phyloP scores from a whole-genome alignment of 352 stramenopile species.

The Phytopythium helicoides region DNA sequence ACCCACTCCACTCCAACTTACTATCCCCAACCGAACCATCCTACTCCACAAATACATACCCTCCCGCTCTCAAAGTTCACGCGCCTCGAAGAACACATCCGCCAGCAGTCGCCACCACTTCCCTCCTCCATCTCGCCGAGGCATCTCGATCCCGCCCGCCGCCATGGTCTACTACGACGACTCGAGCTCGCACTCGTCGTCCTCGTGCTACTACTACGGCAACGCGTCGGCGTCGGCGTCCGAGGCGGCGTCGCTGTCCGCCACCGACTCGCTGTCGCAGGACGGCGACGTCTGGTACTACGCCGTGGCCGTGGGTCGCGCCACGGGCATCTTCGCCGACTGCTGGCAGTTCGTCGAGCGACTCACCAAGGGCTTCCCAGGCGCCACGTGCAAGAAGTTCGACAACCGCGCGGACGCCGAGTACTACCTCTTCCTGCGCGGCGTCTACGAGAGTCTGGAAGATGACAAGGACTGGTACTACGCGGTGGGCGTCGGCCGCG shows the following conservation, averaged over 20 bases:
- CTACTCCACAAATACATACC: too few relatives aligned
- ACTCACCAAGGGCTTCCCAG: conserved; percentile 3
- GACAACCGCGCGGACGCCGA: not conserved
- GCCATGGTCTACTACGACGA: too few relatives aligned
- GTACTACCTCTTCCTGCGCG: not conserved
- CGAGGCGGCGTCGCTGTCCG: not conserved
- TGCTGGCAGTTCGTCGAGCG: not conserved
- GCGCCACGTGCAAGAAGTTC: not conserved
- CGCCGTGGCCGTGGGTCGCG: not conserved
- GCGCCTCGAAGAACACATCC: too few relatives aligned
- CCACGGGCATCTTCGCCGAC: conserved; percentile 9
- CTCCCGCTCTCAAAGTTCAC: too few relatives aligned
- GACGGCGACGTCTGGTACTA: not conserved
- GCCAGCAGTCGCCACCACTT: too few relatives aligned
- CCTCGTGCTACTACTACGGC: not conserved
- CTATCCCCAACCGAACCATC: too few relatives aligned
- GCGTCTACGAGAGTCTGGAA: not conserved
- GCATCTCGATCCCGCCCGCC: too few relatives aligned
- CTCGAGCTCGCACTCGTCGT: too few relatives aligned
- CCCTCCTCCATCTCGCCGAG: too few relatives aligned
- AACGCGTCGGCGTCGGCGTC: not conserved
- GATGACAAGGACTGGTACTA: conserved; percentile 2
- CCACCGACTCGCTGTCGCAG: not conserved
- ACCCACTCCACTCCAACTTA: too few relatives aligned
- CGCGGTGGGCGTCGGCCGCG: not conserved